Base-by-base conservation (phyloP, 768 basidiomycete genomes). In the Amanita inopinata region DNA sequence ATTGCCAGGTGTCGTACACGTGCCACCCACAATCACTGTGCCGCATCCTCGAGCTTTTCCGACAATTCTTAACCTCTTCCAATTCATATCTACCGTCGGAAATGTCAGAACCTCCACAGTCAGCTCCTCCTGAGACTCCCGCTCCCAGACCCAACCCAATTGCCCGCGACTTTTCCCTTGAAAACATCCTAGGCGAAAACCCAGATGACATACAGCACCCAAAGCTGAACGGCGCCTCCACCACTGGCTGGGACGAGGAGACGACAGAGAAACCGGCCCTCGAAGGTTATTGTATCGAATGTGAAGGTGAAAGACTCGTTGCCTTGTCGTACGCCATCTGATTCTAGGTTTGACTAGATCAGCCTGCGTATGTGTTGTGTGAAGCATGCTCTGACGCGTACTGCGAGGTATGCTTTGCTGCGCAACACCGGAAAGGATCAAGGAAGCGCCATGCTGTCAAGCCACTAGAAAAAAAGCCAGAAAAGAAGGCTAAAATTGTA, bases 321-420 rank as follows among this genome's bases (percentile, higher is more conserved):
- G 31, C 42, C 40, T 24, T 34, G 12, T 25, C 22, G 32, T 6
- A 9, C 38, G 45, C 24, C 32, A 45, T 45, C 46, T 38, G 38
- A 33, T 46, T 46, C 43, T 43, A 33, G 45, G 33, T 12, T 40
- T 47, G 19, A 43, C 17, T 47, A 91, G 88, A 91, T 64, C 88
- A 91, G 57, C 86, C 88, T 43, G 83, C 85, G 3, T 74, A 85
- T 54, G 53, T 90, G 15, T 59, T 66, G 38, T 91, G 88, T 54
- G 76, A 81, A 53, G 70, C 72, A 8, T 91, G 88, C 56, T 62
- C 54, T 2, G 88, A 90, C 55, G 59, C 67, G 14, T 90, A 78
- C 53, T 90, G 88, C 47, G 82, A 88, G 55, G 88, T 91, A 17
- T 91, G 88, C 67, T 91, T 83, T 57, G 74, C 82, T 7, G 74